Conservation (phyloP, 345 rosid genomes). For the Gossypium anomalum region DNA sequence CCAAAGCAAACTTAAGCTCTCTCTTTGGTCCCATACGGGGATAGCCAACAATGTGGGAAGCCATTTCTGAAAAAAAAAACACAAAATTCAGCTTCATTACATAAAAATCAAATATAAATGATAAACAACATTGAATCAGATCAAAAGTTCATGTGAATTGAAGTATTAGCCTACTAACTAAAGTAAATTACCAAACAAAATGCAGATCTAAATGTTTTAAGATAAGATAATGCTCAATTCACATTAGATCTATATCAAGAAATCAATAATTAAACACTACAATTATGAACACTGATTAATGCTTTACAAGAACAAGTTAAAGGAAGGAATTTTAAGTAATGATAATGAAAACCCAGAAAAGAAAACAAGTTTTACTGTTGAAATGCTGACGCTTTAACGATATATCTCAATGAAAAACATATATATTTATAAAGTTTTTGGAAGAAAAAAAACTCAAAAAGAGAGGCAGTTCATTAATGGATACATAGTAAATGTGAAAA, state of each 20-base stretch:
- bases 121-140: not conserved
- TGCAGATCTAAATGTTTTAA: too few relatives aligned
- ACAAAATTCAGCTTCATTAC: slow-evolving; percentile 17
- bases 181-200: not conserved
- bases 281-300: not conserved
- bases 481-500: not conserved
- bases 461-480: not conserved
- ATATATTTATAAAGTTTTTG: not conserved
- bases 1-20: slow-evolving; percentile 88
- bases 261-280: not conserved
- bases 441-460: not conserved
- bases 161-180: too few relatives aligned
- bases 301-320: not conserved
- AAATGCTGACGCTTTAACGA: slow-evolving; percentile 17
- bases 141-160: not conserved
- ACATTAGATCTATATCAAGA: not conserved
- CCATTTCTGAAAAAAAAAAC: slow-evolving; percentile 51
- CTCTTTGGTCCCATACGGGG: slow-evolving; percentile 47
- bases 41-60: slow-evolving; percentile 95
- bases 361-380: not conserved
- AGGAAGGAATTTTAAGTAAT: not conserved
- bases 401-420: slow-evolving; percentile 7
- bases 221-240: not conserved
- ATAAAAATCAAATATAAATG: not conserved
- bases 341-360: not conserved